A percentile compares a stretch with the other conserved stretches of the same genome.
phyloP scores from a whole-genome alignment of 768 basidiomycete genomes.

The Gloeopeniophorella convolvens region DNA sequence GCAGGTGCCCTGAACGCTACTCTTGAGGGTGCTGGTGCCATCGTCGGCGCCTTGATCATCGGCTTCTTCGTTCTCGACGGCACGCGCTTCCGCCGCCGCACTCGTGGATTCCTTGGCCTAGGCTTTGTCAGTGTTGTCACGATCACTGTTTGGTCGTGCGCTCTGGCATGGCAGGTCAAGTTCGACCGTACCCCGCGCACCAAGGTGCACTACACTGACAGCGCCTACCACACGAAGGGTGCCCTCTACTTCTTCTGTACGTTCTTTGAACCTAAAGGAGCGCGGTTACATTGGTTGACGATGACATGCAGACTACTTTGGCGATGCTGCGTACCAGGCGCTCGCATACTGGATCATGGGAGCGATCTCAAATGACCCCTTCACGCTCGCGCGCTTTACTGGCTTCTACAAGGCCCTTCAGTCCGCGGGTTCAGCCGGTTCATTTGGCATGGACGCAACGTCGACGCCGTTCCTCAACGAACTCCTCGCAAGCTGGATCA shows the following conservation, averaged over 20 bases:
- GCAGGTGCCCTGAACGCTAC: conserved; percentile 33
- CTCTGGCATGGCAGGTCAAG: conserved; percentile 35
- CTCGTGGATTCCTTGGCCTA: conserved; percentile 35
- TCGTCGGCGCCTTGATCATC: conserved; percentile 37
- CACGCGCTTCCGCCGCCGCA: conserved; percentile 29
- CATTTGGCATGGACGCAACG: conserved; percentile 42
- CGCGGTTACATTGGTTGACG: not conserved
- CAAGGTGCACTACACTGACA: conserved; percentile 30
- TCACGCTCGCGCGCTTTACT: conserved; percentile 37
- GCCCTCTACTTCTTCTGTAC: conserved; percentile 36
- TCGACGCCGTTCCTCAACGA: conserved; percentile 39
- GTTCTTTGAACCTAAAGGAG: conserved; percentile 10
- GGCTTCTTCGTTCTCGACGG: conserved; percentile 36
- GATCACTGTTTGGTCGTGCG: conserved; percentile 34
- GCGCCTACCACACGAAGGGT: conserved; percentile 30
- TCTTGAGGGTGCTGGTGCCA: conserved; percentile 35
- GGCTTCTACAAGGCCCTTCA: conserved; percentile 39
- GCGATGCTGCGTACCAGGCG: conserved; percentile 33
- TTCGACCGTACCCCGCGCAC: conserved; percentile 27
- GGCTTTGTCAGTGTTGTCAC: conserved; percentile 28
- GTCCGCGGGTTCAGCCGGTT: conserved; percentile 33
- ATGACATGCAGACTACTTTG: conserved; percentile 31
- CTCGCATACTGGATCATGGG: conserved; percentile 37
- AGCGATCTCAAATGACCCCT: conserved; percentile 40
- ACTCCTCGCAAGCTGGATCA: conserved; percentile 30